A percentile compares a stretch with the other conserved stretches of the same genome.
phyloP scores from a whole-genome alignment of 2,329 filamentous ascomycete species.

The Colletotrichum theobromicola region DNA sequence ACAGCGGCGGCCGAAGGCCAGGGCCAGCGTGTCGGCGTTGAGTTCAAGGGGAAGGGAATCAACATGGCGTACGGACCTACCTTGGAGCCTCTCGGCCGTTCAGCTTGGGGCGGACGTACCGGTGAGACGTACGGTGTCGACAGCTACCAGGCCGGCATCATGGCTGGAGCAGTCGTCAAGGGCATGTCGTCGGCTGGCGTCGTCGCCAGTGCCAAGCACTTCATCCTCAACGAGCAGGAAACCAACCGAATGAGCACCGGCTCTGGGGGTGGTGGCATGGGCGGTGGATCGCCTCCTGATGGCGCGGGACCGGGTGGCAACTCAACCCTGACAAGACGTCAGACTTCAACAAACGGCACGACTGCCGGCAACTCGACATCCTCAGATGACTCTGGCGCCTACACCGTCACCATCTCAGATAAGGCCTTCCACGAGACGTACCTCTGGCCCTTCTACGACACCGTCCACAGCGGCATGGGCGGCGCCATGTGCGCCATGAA shows the following conservation, averaged over 20 bases:
- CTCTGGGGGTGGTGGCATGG: constrained; percentile 47
- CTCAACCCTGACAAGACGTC: constrained; percentile 43
- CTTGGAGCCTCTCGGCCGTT: constrained; percentile 28
- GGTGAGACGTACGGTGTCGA: constrained; percentile 29
- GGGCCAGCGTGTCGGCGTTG: constrained; percentile 55
- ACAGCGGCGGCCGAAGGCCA: constrained; percentile 68
- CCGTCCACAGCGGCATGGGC: constrained; percentile 22
- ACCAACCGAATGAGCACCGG: constrained; percentile 42
- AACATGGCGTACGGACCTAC: constrained; percentile 30
- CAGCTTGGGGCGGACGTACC: constrained; percentile 26
- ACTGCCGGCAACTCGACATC: constrained; percentile 56
- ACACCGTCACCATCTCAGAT: constrained; percentile 33
- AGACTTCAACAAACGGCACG: constrained; percentile 70
- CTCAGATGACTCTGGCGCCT: constrained; percentile 42
- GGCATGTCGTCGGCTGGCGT: neutral
- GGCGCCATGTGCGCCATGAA: constrained; percentile 31
- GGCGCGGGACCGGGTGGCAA: neutral
- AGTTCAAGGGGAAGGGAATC: constrained; percentile 28
- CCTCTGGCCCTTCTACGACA: constrained; percentile 27
- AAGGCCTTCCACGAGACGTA: constrained; percentile 30
- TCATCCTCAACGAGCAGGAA: constrained; percentile 68
- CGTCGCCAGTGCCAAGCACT: constrained; percentile 53
- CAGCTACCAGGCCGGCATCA: constrained; percentile 21
- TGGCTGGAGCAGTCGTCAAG: neutral
- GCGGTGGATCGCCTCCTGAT: constrained; percentile 42